Percentiles rank a stretch among this genome's conserved stretches.
phyloP scores from a whole-genome alignment of 2,329 filamentous ascomycete genomes.

The Trichophyton benhamiae region DNA sequence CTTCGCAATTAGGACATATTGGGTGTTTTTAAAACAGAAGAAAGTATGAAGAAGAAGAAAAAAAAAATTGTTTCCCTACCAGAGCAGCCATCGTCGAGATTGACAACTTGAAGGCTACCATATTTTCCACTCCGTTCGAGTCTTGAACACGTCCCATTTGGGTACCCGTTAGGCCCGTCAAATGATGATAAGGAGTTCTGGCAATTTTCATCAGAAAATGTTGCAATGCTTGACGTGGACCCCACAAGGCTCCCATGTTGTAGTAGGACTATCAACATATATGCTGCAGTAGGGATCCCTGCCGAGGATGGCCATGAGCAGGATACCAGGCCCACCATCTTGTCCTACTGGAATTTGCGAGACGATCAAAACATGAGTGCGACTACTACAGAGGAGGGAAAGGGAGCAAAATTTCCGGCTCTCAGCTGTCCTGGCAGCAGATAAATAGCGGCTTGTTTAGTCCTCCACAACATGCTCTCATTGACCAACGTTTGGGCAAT shows the following conservation, averaged over 20 bases:
- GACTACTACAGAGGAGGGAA: background rate
- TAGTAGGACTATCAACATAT: background rate
- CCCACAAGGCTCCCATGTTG: background rate
- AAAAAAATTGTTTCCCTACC: background rate
- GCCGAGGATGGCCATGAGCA: background rate
- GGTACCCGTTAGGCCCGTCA: conserved; percentile 5
- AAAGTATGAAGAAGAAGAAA: no score
- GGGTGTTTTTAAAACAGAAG: no score
- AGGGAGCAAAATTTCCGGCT: background rate
- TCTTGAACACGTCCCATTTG: background rate
- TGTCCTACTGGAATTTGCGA: background rate
- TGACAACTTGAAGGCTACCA: background rate
- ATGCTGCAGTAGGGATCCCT: background rate
- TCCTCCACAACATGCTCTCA: background rate
- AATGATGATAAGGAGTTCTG: background rate
- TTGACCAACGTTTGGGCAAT: background rate
- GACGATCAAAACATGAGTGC: background rate
- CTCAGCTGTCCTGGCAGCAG: background rate
- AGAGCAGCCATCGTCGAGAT: background rate
- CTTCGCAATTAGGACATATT: no score
- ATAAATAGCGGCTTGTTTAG: background rate
- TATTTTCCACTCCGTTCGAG: background rate
- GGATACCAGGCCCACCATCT: background rate
- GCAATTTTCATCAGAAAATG: background rate
- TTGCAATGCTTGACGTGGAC: background rate